phyloP scores from a whole-genome alignment of 1,284 basidiomycete genomes.

The Leucocoprinus gongylophorus region DNA sequence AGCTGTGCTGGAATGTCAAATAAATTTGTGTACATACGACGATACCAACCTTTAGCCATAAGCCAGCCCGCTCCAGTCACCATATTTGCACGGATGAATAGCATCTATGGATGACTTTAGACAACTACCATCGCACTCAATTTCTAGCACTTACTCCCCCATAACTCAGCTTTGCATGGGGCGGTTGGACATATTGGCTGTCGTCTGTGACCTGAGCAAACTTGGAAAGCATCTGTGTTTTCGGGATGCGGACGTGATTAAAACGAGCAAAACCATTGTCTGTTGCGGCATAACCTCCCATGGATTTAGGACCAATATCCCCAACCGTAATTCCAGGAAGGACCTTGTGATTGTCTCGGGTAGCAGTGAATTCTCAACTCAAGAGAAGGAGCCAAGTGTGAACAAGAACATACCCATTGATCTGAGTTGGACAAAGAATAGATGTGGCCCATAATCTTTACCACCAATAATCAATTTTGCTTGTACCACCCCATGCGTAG shows the following conservation, averaged over 20 bases:
- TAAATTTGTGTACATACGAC: background rate
- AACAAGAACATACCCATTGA: constrained; percentile 40
- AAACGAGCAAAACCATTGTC: constrained; percentile 75
- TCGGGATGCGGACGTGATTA: constrained; percentile 65
- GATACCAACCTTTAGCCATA: constrained; percentile 48
- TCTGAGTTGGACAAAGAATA: constrained; percentile 69
- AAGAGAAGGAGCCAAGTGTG: background rate
- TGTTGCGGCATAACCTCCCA: constrained; percentile 44
- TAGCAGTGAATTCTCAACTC: background rate
- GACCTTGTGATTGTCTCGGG: constrained; percentile 49
- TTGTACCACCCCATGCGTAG: constrained; percentile 75
- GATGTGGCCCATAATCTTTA: constrained; percentile 65
- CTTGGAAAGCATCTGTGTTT: constrained; percentile 68
- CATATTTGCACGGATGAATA: constrained; percentile 68
- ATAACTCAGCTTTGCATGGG: constrained; percentile 70
- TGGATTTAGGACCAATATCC: constrained; percentile 70
- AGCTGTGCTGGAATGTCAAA: constrained; percentile 57
- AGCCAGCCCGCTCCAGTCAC: constrained; percentile 51
- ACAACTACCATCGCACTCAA: constrained; percentile 3
- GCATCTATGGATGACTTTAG: constrained; percentile 43
- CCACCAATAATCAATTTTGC: constrained; percentile 66
- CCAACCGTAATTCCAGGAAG: constrained; percentile 66
- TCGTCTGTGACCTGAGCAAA: constrained; percentile 67
- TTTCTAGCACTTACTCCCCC: constrained; percentile 51
- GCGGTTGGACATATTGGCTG: constrained; percentile 62